These are phyloP conservation scores for Kurtzmaniella natalensis DNA, from an alignment of 1,139 yeast species.

Conservation along the genomic window DNA sequence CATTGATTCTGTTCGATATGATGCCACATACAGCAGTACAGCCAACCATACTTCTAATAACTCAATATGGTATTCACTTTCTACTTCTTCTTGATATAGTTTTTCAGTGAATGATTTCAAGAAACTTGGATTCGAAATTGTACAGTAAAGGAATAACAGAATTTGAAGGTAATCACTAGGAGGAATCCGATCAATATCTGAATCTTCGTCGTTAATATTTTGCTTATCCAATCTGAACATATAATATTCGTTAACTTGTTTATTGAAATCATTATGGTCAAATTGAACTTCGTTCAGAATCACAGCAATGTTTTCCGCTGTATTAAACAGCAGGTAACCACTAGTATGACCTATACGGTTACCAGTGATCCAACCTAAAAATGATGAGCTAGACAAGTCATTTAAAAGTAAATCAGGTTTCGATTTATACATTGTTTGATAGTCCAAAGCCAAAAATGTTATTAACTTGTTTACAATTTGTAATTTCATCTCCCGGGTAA, in stretches of 20 bases:
- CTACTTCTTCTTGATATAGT: slow-evolving; percentile 9
- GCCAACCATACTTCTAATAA: slow-evolving; percentile 34
- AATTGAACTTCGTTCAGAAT: slow-evolving; percentile 9
- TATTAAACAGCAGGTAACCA: slow-evolving; percentile 20
- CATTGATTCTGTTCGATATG: neutral
- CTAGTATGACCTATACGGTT: slow-evolving; percentile 22
- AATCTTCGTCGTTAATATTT: slow-evolving; percentile 8
- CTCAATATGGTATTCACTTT: slow-evolving; percentile 17
- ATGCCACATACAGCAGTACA: slow-evolving; percentile 27
- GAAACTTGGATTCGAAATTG: slow-evolving; percentile 20
- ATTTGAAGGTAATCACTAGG: slow-evolving; percentile 23
- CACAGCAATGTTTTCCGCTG: slow-evolving; percentile 17
- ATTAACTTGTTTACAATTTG: slow-evolving; percentile 18
- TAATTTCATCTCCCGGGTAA: slow-evolving; percentile 12
- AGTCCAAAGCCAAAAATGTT: slow-evolving; percentile 25
- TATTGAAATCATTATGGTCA: neutral
- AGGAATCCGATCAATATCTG: slow-evolving; percentile 10
- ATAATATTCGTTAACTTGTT: slow-evolving; percentile 6
- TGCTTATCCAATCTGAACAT: slow-evolving; percentile 13
- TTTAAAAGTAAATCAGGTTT: slow-evolving; percentile 27
- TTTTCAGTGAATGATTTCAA: slow-evolving; percentile 17
- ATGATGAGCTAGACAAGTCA: slow-evolving; percentile 29
- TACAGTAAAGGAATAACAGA: slow-evolving; percentile 17
- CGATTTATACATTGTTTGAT: slow-evolving; percentile 25
- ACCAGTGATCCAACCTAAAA: slow-evolving; percentile 38